Conservation (phyloP, 1,284 basidiomycete species). For the Anthracocystis walkeri region DNA sequence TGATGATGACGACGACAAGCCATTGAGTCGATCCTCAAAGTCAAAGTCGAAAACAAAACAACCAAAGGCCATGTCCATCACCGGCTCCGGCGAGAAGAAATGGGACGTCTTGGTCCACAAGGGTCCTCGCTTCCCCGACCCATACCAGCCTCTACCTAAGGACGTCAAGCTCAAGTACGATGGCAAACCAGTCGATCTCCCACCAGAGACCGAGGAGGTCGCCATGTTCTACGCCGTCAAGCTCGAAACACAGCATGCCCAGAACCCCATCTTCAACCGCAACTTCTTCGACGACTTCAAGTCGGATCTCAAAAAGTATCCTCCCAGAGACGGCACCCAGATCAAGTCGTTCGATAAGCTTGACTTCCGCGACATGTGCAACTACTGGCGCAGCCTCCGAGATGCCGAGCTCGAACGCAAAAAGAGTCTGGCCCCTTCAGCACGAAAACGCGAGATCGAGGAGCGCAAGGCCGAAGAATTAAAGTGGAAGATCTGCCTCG, state of each 20-base stretch:
- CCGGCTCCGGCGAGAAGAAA: conserved; percentile 71
- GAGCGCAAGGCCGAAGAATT: conserved; percentile 87
- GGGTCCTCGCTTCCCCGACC: conserved; percentile 94
- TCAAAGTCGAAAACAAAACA: conserved; percentile 37
- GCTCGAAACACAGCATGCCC: conserved; percentile 91
- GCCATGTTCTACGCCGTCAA: conserved; percentile 96
- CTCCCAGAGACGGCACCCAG: conserved; percentile 80
- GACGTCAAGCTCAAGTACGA: conserved; percentile 95
- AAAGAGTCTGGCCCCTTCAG: conserved; percentile 79
- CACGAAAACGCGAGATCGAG: conserved; percentile 76
- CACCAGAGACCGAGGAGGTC: conserved; percentile 91
- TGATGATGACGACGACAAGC: conserved; percentile 73
- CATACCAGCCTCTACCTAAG: conserved; percentile 86
- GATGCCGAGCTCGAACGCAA: conserved; percentile 92
- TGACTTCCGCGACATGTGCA: conserved; percentile 95
- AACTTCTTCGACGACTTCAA: conserved; percentile 97
- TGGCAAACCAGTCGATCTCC: conserved; percentile 82
- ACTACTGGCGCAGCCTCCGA: conserved; percentile 75
- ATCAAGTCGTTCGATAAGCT: conserved; percentile 84
- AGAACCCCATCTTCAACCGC: conserved; percentile 87
- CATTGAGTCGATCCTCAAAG: conserved; percentile 51
- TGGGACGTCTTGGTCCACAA: conserved; percentile 94
- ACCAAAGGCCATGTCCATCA: conserved; percentile 51
- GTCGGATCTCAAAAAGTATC: conserved; percentile 80
- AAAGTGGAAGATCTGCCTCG: conserved; percentile 84